Evolutionary conservation across 2,329 filamentous ascomycete genomes (phyloP), one percentile per base, ranked within the genome.

Genomic region (Stagonosporopsis vannaccii): DNA sequence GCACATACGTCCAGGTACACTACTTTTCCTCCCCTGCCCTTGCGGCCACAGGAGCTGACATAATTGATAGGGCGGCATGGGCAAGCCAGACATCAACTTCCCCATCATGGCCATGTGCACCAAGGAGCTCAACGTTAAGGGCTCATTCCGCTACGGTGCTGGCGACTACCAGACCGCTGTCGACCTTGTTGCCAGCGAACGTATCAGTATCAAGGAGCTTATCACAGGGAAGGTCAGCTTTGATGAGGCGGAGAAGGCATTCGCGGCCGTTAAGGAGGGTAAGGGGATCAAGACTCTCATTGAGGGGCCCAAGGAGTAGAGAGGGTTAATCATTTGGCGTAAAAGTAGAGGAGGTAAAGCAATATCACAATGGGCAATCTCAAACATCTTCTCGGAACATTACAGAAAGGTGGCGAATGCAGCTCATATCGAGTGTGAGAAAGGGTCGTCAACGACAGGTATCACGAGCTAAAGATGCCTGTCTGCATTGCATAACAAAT

Each of bases 141-240:
- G 94, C 20, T 93, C 89, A 60, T 98, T 98, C 83, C 86, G 94
- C 35, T 98, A 98, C 77, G 89, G 89, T 3, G 85, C 87, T 51
- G 93, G 93, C 19, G 94, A 97, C 77, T 98, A 97, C 78, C 85
- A 88, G 73, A 85, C 93, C 6, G 92, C 92, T 4, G 83, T 97
- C 41, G 86, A 91, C 61, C 82, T 98, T 59, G 86, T 97, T 1
- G 83, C 84, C 7, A 83, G 79, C 23, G 90, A 90, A 45, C 87
- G 86, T 74, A 85, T 98, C 36, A 81, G 82, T 51, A 84, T 88
- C 28, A 96, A 96, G 85, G 86, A 86, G 75, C 81, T 98, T 59
- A 87, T 98, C 62, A 91, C 90, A 13, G 84, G 84, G 26, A 86
- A 87, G 25, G 92, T 97, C 47, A 82, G 84, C 44, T 98, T 98